Base-by-base conservation (phyloP, 257 asterid genomes). In the Solanum ahanhuiri region DNA sequence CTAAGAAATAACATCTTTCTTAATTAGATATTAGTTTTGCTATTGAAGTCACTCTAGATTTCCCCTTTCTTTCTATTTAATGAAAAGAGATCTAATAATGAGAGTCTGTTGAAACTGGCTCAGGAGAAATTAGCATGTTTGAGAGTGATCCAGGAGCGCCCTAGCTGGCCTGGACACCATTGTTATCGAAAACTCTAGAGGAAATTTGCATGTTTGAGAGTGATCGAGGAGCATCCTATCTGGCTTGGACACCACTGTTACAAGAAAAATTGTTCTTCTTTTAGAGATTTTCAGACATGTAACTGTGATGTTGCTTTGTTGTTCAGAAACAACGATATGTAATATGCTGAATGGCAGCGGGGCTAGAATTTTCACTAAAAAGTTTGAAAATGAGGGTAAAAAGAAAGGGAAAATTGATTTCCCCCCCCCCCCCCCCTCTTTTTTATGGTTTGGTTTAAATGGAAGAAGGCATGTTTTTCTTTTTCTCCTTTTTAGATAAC, bases 1-100 rank as follows among this genome's bases (percentile, higher is more conserved):
- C 97, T 22, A 95, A 94, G 92, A 96, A 94, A 87, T 93, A 87
- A 88, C 81, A n/a, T 81, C 67, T 81, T 41, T 63, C 75, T 18
- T 1, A 64, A 12, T 82, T 64, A 82, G 77, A 79, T 30, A 22
- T 12, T 63, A 76, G 43, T 79, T 43, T 48, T 48, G 66, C 66
- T 45, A 15, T 43, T 77, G 83, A 39, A 75, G 83, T n/a, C 20
- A 5, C n/a, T 72, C 30, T 23, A 43, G 63, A 77, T 77, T 43
- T 12, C 20, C 33, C 11, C 14, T 76, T 28, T 77, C 60, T 23
- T 41, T 77, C 63, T 77, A 14, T 77, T 43, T n/a, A 14, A 8
- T 43, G 63, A 23, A 43, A 77, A 45, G 83, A 43, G 64, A 23
- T n/a, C n/a, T 77, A 14, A 43, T 77, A 77, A 76, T 23, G 54